Percentiles rank a stretch among this genome's conserved stretches.
Conservation (phyloP, 495 filamentous ascomycete genomes). For the Podospora sp. region DNA sequence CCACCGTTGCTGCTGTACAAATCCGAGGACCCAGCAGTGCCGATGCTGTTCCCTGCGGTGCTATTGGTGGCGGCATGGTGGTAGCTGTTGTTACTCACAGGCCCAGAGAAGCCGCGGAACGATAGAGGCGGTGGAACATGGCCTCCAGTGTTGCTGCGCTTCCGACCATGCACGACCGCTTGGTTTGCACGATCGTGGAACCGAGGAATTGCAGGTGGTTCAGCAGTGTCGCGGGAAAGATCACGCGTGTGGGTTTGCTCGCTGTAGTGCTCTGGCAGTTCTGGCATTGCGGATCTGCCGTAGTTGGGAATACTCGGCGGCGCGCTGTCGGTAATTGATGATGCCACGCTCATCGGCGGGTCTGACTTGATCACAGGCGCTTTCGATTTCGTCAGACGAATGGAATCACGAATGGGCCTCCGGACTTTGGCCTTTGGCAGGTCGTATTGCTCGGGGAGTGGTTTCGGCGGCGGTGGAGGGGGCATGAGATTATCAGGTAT, state of each 20-base stretch:
- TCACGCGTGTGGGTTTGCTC: conserved; percentile 41
- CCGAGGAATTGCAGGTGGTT: conserved; percentile 78
- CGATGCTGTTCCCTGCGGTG: conserved; percentile 54
- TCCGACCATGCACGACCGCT: conserved; percentile 64
- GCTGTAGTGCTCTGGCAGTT: conserved; percentile 26
- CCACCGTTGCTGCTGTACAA: conserved; percentile 49
- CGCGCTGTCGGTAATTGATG: conserved; percentile 31
- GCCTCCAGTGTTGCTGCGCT: conserved; percentile 81
- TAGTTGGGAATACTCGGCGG: conserved; percentile 36
- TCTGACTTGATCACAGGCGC: conserved; percentile 49
- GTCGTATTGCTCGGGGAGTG: conserved; percentile 51
- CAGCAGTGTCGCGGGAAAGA: conserved; percentile 58
- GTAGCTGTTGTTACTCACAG: conserved; percentile 46
- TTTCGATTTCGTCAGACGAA: conserved; percentile 83
- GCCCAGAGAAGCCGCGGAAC: conserved; percentile 75
- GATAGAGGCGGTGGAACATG: conserved; percentile 64
- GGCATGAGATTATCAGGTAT: conserved; percentile 68
- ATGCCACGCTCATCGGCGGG: conserved; percentile 21
- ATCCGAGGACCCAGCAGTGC: conserved; percentile 62
- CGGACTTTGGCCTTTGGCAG: conserved; percentile 46
- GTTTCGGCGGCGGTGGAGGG: conserved; percentile 56
- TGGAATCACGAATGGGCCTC: conserved; percentile 81
- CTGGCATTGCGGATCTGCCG: conserved; percentile 28
- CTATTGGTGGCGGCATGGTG: conserved; percentile 52
- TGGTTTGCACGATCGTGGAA: conserved; percentile 60